Percentiles rank a stretch among this genome's conserved stretches.
phyloP scores from a whole-genome alignment of 106 monocot genomes.

The Iris macrosiphon region DNA sequence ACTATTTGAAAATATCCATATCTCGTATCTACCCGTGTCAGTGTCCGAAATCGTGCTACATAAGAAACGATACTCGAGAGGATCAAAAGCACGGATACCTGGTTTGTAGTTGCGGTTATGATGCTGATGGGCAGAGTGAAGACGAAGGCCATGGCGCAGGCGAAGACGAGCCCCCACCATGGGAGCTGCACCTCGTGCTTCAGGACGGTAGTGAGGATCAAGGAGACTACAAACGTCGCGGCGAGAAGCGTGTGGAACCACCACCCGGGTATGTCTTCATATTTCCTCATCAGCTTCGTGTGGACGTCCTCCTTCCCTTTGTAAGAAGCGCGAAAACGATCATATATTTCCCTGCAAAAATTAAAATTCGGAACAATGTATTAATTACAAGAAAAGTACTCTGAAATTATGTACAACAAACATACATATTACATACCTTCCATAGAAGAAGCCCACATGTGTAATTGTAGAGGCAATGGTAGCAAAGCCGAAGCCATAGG shows the following conservation, averaged over 20 bases:
- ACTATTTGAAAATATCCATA: no score
- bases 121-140: conserved; percentile 96
- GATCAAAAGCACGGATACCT: no score
- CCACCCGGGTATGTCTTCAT: conserved; percentile 79
- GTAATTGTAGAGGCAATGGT: conserved; percentile 78
- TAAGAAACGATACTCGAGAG: no score
- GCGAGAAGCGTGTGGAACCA: conserved; percentile 70
- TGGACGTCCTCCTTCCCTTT: conserved; percentile 81
- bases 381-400: no score
- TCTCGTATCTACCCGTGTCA: no score
- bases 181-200: conserved; percentile 80
- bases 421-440: conserved; percentile 36
- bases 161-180: conserved; percentile 90
- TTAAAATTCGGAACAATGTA: no score
- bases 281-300: conserved; percentile 78
- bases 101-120: conserved; percentile 95
- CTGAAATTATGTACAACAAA: background rate
- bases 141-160: conserved; percentile 76
- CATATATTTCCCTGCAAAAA: conserved; percentile 65
- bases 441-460: conserved; percentile 83
- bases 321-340: conserved; percentile 58
- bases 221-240: conserved; percentile 34
- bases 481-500: conserved; percentile 82
- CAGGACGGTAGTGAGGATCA: conserved; percentile 67
- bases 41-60: no score